Conservation (phyloP, 306 rosid genomes). For the Dryas drummondii region DNA sequence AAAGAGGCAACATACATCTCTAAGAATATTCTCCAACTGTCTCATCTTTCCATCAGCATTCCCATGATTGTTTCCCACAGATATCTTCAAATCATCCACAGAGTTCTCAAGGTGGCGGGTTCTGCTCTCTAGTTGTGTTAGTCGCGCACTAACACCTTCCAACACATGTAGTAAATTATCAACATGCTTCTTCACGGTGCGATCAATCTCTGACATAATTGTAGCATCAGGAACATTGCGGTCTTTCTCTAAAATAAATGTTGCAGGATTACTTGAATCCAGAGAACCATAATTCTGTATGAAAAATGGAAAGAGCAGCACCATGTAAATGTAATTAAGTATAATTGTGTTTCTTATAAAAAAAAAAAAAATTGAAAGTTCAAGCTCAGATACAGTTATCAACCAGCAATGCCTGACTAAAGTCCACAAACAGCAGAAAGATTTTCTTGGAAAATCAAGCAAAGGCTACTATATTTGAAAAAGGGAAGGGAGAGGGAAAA, state of each 20-base stretch:
- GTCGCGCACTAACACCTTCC: slow-evolving; percentile 78
- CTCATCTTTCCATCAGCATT: slow-evolving; percentile 79
- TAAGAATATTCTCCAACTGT: slow-evolving; percentile 76
- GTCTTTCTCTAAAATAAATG: slow-evolving; percentile 53
- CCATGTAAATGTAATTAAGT: background rate
- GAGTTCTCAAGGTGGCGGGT: slow-evolving; percentile 68
- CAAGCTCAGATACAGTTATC: background rate
- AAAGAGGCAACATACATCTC: slow-evolving; percentile 53
- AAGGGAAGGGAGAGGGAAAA: background rate
- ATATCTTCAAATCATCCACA: slow-evolving; percentile 73
- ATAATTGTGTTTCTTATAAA: too few relatives aligned
- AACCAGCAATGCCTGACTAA: background rate
- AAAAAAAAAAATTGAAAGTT: background rate
- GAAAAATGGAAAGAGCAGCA: slow-evolving; percentile 16
- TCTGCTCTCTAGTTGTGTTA: slow-evolving; percentile 80
- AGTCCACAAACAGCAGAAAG: background rate
- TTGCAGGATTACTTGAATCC: slow-evolving; percentile 67
- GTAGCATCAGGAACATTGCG: slow-evolving; percentile 42
- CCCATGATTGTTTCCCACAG: slow-evolving; percentile 74
- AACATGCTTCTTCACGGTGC: slow-evolving; percentile 60
- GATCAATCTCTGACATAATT: slow-evolving; percentile 73
- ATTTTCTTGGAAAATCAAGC: background rate
- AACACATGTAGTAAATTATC: slow-evolving; percentile 68
- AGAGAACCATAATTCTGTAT: slow-evolving; percentile 66
- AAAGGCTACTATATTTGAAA: background rate